phyloP scores from a whole-genome alignment of 805 yeast species.

The Zygosaccharomyces gambellarensis region DNA sequence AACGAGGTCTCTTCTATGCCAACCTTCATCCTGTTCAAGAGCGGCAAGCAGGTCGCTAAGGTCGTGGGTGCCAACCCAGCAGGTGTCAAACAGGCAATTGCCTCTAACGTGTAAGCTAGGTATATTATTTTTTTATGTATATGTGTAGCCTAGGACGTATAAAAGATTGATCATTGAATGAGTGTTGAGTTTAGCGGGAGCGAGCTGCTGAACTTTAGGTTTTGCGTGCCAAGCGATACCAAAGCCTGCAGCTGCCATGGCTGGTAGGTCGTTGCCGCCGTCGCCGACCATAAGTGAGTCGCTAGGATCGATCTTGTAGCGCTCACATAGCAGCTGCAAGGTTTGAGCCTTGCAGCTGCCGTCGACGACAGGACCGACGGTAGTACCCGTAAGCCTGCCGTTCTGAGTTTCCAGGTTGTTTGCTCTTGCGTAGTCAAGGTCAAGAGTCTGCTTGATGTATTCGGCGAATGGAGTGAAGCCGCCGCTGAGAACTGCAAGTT shows the following conservation, averaged over 20 bases:
- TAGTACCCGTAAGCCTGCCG: slow-evolving; percentile 62
- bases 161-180: slow-evolving; percentile 67
- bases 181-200: slow-evolving; percentile 79
- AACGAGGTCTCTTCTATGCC: slow-evolving; percentile 59
- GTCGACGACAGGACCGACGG: slow-evolving; percentile 78
- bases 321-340: slow-evolving; percentile 53
- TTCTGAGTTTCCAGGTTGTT: slow-evolving; percentile 55
- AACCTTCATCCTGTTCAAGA: slow-evolving; percentile 70
- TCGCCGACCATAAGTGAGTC: slow-evolving; percentile 85
- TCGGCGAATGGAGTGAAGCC: slow-evolving; percentile 89
- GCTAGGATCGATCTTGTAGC: slow-evolving; percentile 47
- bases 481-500: slow-evolving; percentile 86
- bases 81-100: slow-evolving; percentile 66
- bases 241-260: slow-evolving; percentile 89
- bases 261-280: slow-evolving; percentile 91
- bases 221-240: slow-evolving; percentile 98
- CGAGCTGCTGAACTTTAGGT: slow-evolving; percentile 78
- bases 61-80: slow-evolving; percentile 90
- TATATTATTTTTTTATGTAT: not conserved
- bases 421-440: slow-evolving; percentile 85
- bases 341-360: slow-evolving; percentile 78
- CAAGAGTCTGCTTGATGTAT: slow-evolving; percentile 60
- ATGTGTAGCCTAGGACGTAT: slow-evolving; percentile 69
- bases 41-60: slow-evolving; percentile 71
- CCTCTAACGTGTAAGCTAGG: slow-evolving; percentile 42